A percentile compares a stretch with the other conserved stretches of the same genome.
Evolutionary conservation across 2,329 filamentous ascomycete species (phyloP).

Genomic region (Verticillium nubilum): DNA sequence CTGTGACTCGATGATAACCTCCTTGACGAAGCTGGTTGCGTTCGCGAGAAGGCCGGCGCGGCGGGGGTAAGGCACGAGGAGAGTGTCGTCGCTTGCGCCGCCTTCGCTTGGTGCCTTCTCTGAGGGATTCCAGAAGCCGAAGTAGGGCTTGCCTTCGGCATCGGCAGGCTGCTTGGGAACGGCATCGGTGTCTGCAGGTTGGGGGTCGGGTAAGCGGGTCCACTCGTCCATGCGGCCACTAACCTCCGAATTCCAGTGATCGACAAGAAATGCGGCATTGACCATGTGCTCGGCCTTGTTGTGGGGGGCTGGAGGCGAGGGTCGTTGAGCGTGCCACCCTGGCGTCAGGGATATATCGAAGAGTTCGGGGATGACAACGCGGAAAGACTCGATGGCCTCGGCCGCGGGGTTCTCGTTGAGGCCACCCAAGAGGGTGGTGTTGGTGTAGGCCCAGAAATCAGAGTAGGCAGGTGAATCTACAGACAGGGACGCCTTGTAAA

Average conservation of each 20-base stretch:
- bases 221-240: conserved; percentile 36
- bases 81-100: conserved; percentile 13
- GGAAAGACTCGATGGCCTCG: conserved; percentile 34
- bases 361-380: conserved; percentile 44
- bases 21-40: conserved; percentile 31
- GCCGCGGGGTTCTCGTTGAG: conserved; percentile 9
- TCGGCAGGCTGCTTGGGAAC: neutral
- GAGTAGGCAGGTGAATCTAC: conserved; percentile 39
- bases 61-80: conserved; percentile 26
- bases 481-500: conserved; percentile 39
- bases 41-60: conserved; percentile 38
- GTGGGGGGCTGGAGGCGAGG: conserved; percentile 36
- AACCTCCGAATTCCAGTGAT: conserved; percentile 42
- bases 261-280: conserved; percentile 45
- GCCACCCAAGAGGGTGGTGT: conserved; percentile 14
- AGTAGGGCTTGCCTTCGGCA: neutral
- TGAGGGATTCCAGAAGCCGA: neutral
- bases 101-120: conserved; percentile 6
- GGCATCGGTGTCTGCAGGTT: neutral
- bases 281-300: conserved; percentile 45
- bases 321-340: conserved; percentile 41
- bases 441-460: conserved; percentile 29
- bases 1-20: conserved; percentile 42
- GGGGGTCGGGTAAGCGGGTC: conserved; percentile 25
- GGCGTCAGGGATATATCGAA: conserved; percentile 50